phyloP scores from a whole-genome alignment of 2,329 filamentous ascomycete genomes.

The Allantophomopsis cytisporea region DNA sequence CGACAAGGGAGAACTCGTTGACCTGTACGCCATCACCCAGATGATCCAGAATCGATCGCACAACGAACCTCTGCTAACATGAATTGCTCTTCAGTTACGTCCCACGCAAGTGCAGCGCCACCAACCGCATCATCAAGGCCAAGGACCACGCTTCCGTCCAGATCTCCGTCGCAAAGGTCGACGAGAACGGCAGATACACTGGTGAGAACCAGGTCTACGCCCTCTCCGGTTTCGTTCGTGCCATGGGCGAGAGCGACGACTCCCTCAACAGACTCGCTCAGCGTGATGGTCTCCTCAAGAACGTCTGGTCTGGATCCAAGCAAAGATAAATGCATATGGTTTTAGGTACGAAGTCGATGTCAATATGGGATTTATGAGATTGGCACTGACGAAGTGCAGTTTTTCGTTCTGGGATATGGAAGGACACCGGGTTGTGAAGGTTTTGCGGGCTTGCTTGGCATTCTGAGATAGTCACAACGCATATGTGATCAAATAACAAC shows the following conservation, averaged over 20 bases:
- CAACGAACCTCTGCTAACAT: neutral
- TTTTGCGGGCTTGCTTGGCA: slow-evolving; percentile 11
- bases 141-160: slow-evolving; percentile 99
- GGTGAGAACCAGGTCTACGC: slow-evolving; percentile 97
- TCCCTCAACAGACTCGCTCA: slow-evolving; percentile 90
- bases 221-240: slow-evolving; percentile 92
- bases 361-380: neutral
- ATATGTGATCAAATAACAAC: slow-evolving; percentile 12
- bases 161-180: slow-evolving; percentile 93
- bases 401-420: slow-evolving; percentile 12
- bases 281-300: slow-evolving; percentile 94
- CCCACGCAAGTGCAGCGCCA: slow-evolving; percentile 96
- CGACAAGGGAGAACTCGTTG: slow-evolving; percentile 99
- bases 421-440: slow-evolving; percentile 9
- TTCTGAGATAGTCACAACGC: slow-evolving; percentile 18
- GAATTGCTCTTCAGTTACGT: slow-evolving; percentile 55
- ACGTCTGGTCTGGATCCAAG: slow-evolving; percentile 64
- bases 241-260: slow-evolving; percentile 97
- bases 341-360: slow-evolving; percentile 12
- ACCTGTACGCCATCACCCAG: slow-evolving; percentile 58
- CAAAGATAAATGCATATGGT: slow-evolving; percentile 18
- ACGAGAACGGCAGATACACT: slow-evolving; percentile 90
- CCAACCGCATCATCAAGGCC: slow-evolving; percentile 99
- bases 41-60: slow-evolving; percentile 2
- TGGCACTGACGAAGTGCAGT: slow-evolving; percentile 11